Conservation (phyloP, 805 yeast species). For the Lachancea dasiensis region DNA sequence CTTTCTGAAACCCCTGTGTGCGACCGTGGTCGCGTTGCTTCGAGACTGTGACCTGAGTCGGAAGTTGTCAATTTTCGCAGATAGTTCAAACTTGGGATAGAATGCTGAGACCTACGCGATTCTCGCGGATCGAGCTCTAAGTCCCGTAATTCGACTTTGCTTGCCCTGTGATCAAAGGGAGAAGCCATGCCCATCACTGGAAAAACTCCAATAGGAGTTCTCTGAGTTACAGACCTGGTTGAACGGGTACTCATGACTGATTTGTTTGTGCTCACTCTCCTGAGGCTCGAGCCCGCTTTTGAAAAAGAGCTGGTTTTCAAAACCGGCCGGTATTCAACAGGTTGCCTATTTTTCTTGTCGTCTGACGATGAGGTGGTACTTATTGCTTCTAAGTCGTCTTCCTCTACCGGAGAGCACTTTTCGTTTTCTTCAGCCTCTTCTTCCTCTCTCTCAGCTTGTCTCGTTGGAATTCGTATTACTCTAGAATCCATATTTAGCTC, state of each 20-base stretch:
- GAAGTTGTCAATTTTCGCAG: neutral
- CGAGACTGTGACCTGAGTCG: neutral
- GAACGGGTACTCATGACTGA: constrained; percentile 3
- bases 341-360: neutral
- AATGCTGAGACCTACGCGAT: neutral
- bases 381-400: neutral
- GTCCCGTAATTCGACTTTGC: too few relatives aligned
- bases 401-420: constrained; percentile 5
- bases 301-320: neutral
- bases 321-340: constrained; percentile 6
- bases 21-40: neutral
- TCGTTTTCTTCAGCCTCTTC: constrained; percentile 8
- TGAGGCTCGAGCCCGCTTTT: constrained; percentile 3
- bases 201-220: constrained; percentile 70
- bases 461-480: constrained; percentile 49
- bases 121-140: neutral
- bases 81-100: neutral
- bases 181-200: constrained; percentile 78
- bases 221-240: constrained; percentile 5
- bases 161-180: too few relatives aligned
- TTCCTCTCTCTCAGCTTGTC: constrained; percentile 12
- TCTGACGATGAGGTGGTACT: constrained; percentile 5
- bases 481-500: constrained; percentile 71
- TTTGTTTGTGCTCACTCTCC: constrained; percentile 1
- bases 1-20: too few relatives aligned